A percentile compares a stretch with the other conserved stretches of the same genome.
phyloP scores from a whole-genome alignment of 345 rosid species.

The Murraya koenigii region DNA sequence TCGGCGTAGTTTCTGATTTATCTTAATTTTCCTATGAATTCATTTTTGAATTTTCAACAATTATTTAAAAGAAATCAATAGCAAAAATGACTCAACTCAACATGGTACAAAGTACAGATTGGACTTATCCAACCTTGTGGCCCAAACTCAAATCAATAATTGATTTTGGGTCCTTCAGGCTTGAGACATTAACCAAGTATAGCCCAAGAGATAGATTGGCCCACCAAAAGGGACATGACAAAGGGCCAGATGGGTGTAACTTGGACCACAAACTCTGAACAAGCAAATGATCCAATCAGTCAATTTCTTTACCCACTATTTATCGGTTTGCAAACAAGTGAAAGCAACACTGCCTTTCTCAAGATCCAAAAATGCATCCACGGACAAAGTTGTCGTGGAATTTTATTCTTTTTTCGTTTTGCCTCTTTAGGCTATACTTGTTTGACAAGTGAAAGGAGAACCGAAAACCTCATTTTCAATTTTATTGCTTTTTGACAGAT shows the following conservation, averaged over 20 bases:
- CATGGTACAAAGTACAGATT: neutral
- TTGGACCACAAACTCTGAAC: neutral
- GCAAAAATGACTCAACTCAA: neutral
- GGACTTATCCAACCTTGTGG: neutral
- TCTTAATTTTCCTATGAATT: no score
- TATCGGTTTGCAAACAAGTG: constrained; percentile 9
- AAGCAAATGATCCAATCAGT: neutral
- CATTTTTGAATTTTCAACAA: no score
- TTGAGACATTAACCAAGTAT: neutral
- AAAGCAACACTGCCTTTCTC: constrained; percentile 7
- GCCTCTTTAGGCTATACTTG: neutral
- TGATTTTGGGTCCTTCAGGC: neutral
- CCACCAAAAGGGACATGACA: neutral
- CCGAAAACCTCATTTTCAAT: neutral
- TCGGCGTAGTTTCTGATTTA: no score
- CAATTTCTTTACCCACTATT: constrained; percentile 24
- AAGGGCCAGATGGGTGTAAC: neutral
- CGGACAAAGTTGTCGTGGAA: neutral
- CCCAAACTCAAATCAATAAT: neutral
- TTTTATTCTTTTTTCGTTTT: neutral
- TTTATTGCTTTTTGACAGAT: neutral
- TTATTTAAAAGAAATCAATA: neutral
- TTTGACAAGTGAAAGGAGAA: neutral
- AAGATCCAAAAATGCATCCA: neutral
- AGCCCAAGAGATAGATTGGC: neutral